Base-by-base conservation (phyloP, 306 rosid genomes). In the Cicer arietinum region DNA sequence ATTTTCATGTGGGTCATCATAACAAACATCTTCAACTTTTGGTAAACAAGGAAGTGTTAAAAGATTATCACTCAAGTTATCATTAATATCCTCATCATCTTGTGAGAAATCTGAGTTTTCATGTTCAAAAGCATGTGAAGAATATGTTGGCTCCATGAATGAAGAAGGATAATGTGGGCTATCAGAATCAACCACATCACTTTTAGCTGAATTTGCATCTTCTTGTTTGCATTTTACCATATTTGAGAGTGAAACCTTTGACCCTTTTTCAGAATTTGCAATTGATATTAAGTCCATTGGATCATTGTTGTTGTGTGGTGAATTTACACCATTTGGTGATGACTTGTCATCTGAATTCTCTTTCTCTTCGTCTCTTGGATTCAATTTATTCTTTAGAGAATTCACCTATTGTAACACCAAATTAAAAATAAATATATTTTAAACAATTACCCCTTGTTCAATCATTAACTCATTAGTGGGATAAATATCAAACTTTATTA, bases 181-280 rank as follows among this genome's bases (percentile, higher is more conserved):
- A 7, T 89, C 96, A 0, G 96, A 88, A 79, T 91, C 91, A 39
- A 89, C 83, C 45, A 80, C 85, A 74, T 87, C 98, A 47, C 98
- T 89, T 79, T 85, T 91, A 1, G 88, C 88, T 48, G 98, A 94
- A 71, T 90, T 94, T 43, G 91, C 97, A 61, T 89, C 89, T 84
- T 94, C 98, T 39, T 80, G 92, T 78, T 88, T 93, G 80, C 86
- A 89, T 3, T 66, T 79, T 80, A 73, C 82, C 74, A 76, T 83
- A 59, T 65, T 82, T 67, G 86, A 69, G 77, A 56, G 68, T 69
- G 73, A 65, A 80, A 69, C 47, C 74, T 82, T 72, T 25, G 88
- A 71, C 69, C 79, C 79, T 47, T 79, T 69, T 8, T 84, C 90
- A 62, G 60, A 78, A 73, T 16, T 85, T 73, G 69, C 62, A 69